Evolutionary conservation across 78 protist species (phyloP), one percentile per base, ranked within the genome.

Genomic region (Chrysochromulina tobinii): DNA sequence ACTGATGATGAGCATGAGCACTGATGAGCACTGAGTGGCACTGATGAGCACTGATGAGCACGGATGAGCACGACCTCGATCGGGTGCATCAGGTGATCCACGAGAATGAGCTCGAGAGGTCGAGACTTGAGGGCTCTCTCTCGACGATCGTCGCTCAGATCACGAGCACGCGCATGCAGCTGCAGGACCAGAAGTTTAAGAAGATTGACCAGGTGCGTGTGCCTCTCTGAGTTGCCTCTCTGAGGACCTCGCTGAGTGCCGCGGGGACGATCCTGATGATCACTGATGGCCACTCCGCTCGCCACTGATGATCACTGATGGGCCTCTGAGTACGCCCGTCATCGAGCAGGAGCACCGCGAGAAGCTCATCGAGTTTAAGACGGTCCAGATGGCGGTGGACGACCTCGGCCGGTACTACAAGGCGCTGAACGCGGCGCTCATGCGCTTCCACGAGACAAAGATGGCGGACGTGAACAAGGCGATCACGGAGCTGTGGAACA

Each of bases 401-500:
- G 96, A 96, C 53, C 87, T 95, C 59, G 95, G 90, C 12, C 89
- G 55, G 93, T 95, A 92, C 88, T 55, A 89, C 58, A 6, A 12
- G 2, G 96, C 97, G 25, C 94, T 97, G 9, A 96, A 96, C 64
- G 69, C 51, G 5, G 97, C 98, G 38, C 85, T 97, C 25, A 79
- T 93, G 95, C 25, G 51, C 57, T 98, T 75, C 90, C 99, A 98
- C 89, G n/a, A 48, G 20, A 38, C 73, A 11, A 96, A 97, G 92
- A 98, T 99, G 99, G 93, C 75, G 27, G 99, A 98, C 91, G 96
- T 99, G 86, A 99, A 99, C 95, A 61, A 92, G 21, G 48, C 95
- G 58, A 92, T 98, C 61, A 38, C 61, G 12, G 99, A 98, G 67
- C 53, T 96, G 59, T 99, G 99, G 99, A 90, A 58, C 7, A 25